Evolutionary conservation across 805 yeast species (phyloP).

Genomic region (Candida easanensis): DNA sequence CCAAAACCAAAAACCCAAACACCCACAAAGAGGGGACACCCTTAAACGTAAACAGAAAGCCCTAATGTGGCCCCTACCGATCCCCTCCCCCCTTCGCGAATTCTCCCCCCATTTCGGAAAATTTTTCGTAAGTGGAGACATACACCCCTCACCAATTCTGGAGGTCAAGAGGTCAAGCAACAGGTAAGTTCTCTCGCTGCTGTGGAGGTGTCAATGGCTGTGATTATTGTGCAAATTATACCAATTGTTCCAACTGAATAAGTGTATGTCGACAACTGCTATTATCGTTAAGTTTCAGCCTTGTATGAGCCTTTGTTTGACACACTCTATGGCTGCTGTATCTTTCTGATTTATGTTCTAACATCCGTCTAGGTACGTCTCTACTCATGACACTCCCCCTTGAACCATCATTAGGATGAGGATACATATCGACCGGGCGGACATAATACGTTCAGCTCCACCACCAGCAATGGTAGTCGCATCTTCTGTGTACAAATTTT

Average conservation of each 20-base stretch:
- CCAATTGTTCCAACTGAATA: constrained; percentile 26
- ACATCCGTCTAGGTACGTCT: not conserved
- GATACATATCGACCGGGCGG: constrained; percentile 48
- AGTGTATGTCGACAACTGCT: constrained; percentile 23
- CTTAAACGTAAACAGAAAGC: too few relatives aligned
- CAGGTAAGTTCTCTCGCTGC: not conserved
- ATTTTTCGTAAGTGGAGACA: too few relatives aligned
- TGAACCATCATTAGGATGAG: too few relatives aligned
- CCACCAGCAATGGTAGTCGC: constrained; percentile 45
- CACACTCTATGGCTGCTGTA: too few relatives aligned
- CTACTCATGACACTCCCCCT: too few relatives aligned
- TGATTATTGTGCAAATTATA: constrained; percentile 22
- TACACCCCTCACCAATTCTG: too few relatives aligned
- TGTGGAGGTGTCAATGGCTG: constrained; percentile 5
- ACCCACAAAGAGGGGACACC: too few relatives aligned
- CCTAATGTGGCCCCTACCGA: too few relatives aligned
- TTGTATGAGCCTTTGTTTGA: constrained; percentile 19
- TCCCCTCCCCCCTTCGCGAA: too few relatives aligned
- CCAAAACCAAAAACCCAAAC: too few relatives aligned
- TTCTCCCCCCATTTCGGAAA: too few relatives aligned
- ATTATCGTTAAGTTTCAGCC: constrained; percentile 25
- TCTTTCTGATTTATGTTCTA: not conserved
- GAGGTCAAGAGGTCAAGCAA: too few relatives aligned
- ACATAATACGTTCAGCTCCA: constrained; percentile 34
- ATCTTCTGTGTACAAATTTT: constrained; percentile 47